Evolutionary conservation across 345 rosid species (phyloP), one percentile per base, ranked within the genome.

Genomic region (Linum tenue): DNA sequence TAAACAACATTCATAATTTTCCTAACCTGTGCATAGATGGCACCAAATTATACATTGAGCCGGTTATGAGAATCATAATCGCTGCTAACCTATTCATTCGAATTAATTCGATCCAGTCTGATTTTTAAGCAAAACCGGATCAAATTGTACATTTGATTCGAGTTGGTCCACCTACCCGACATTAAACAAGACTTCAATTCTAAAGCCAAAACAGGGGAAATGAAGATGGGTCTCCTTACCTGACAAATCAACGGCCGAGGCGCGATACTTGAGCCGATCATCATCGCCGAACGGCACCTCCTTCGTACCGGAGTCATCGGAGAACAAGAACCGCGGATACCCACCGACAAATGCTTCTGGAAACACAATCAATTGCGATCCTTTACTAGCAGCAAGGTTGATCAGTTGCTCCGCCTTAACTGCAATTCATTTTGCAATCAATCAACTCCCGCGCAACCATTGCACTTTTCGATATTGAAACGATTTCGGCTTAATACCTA

Each of bases 311-410:
- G 39, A 7, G 6, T 57, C 9, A 67, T 51, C 68, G 51, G 36
- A 11, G 37, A 4, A 42, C 39, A 31, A 7, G 7, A 16, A 48
- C 53, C 56, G 17, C 0, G 67, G 73, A 37, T 65, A 65, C 35
- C 73, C 77, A 43, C 77, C 77, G 3, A 69, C n/a, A 69, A 74
- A 74, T 5, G 70, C 70, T 66, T 74, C 70, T 37, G 77, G 77
- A 56, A 74, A 74, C 56, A 74, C 73, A 37, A 62, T 67, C 56
- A 74, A 56, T 14, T 69, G 67, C 8, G 77, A 69, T 9, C 60
- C 64, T 42, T 65, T 59, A 2, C 58, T 64, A 56, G 77, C 70
- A 31, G 70, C 73, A 3, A 38, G 58, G 15, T 56, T 63, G 51
- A 74, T 48, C 59, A 74, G 31, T 44, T 63, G 43, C 56, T 74